These are phyloP conservation scores for Trichoderma sp. DNA, from an alignment of 2,329 filamentous ascomycete species.

Conservation along the genomic window DNA sequence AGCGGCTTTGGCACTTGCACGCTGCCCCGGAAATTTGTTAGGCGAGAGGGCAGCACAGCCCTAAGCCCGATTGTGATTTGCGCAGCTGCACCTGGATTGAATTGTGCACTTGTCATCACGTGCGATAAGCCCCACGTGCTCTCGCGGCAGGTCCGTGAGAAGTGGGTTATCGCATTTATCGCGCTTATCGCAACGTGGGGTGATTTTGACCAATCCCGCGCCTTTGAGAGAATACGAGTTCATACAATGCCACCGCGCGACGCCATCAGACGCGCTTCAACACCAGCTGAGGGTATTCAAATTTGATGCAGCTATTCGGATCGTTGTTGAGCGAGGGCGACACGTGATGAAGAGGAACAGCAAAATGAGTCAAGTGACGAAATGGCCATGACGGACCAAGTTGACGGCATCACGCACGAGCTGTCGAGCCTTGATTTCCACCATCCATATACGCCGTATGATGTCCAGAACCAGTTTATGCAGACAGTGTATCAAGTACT, in stretches of 20 bases:
- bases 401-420: slow-evolving; percentile 31
- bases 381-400: slow-evolving; percentile 27
- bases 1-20: slow-evolving; percentile 35
- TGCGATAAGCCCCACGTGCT: slow-evolving; percentile 37
- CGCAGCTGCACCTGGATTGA: not conserved
- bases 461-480: slow-evolving; percentile 90
- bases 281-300: not conserved
- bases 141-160: slow-evolving; percentile 33
- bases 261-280: not conserved
- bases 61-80: slow-evolving; percentile 38
- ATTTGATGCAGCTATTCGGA: not conserved
- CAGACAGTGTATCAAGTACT: slow-evolving; percentile 76
- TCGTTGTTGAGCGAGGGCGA: not conserved
- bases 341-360: not conserved
- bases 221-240: not conserved
- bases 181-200: not conserved
- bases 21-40: slow-evolving; percentile 40
- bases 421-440: slow-evolving; percentile 65
- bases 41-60: slow-evolving; percentile 48
- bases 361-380: slow-evolving; percentile 14
- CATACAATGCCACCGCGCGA: not conserved
- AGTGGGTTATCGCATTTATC: not conserved
- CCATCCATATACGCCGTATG: slow-evolving; percentile 85
- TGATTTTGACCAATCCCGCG: not conserved
- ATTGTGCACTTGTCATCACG: slow-evolving; percentile 4